Evolutionary conservation across 495 filamentous ascomycete species (phyloP), one percentile per base, ranked within the genome.

Genomic region (Lophiotrema nucula): DNA sequence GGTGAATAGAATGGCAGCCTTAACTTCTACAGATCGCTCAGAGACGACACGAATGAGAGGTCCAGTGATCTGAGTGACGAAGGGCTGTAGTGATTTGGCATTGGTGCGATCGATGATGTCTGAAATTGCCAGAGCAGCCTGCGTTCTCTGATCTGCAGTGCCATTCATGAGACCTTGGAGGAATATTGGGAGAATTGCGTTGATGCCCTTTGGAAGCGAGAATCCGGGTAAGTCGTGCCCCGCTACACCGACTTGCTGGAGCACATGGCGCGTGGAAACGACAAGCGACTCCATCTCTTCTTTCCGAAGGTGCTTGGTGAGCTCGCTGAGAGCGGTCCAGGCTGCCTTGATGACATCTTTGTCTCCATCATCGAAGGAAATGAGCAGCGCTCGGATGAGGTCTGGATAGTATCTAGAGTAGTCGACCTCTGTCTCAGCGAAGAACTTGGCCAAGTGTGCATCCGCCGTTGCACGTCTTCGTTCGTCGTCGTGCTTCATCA

Each of bases 261-360:
- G 75, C 1, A 88, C 81, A 67, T 92, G 86, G 31, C 92, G 83
- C 1, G 92, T 95, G 4, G 92, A 91, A 58, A 83, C 76, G 8
- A 92, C 90, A n/a, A 98, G 75, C 0, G 87, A 81, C 69, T 98
- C 93, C 93, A 98, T 97, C 73, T 97, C 93, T 72, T 98, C 93
- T 70, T 98, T 98, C 69, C 87, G 88, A 58, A 98, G 80, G 66
- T 81, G 84, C 69, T 89, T 88, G 19, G 90, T 96, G 62, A 98
- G 82, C 62, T 88, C 89, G 64, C 77, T 91, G 39, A 97, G 80
- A 16, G 95, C 93, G 31, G 82, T 81, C 93, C 95, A 97, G 16
- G 92, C 88, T 24, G 90, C 83, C 77, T 93, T 97, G 58, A 97
- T 88, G 11, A 97, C 93, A 11, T 86, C 83, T 60, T 70, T 72